Percentiles rank a stretch among this genome's conserved stretches.
phyloP scores from a whole-genome alignment of 2,329 filamentous ascomycete species.

The Calonectria crousiana region DNA sequence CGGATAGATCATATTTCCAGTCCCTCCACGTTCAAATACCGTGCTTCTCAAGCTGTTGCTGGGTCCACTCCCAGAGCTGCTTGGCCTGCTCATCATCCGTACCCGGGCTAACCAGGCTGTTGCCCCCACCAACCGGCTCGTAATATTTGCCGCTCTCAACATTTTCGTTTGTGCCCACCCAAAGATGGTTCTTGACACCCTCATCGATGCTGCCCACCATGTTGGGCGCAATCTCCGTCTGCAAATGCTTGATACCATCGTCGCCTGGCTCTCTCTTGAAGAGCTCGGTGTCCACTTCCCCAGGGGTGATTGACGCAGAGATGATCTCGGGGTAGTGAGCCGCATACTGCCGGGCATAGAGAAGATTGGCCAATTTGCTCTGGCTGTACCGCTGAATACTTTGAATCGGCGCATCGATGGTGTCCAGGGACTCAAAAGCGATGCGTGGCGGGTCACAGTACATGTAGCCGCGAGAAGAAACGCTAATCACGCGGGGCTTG shows the following conservation, averaged over 20 bases:
- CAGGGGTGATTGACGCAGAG: slow-evolving; percentile 16
- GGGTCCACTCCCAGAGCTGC: slow-evolving; percentile 24
- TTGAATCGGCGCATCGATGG: slow-evolving; percentile 13
- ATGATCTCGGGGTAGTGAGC: slow-evolving; percentile 10
- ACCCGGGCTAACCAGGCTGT: slow-evolving; percentile 11
- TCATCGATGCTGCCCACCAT: slow-evolving; percentile 10
- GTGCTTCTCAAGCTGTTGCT: slow-evolving; percentile 14
- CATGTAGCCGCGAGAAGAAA: slow-evolving; percentile 17
- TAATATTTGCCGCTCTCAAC: slow-evolving; percentile 17
- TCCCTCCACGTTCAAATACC: background rate
- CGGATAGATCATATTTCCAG: background rate
- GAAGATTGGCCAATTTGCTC: slow-evolving; percentile 24
- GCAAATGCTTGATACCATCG: slow-evolving; percentile 7
- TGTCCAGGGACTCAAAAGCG: slow-evolving; percentile 18
- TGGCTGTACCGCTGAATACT: slow-evolving; percentile 20
- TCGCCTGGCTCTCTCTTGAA: slow-evolving; percentile 23
- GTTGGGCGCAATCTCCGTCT: slow-evolving; percentile 1
- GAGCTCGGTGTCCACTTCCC: slow-evolving; percentile 17
- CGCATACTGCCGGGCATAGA: slow-evolving; percentile 17
- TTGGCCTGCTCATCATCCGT: slow-evolving; percentile 22
- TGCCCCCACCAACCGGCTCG: slow-evolving; percentile 13
- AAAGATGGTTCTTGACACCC: slow-evolving; percentile 27
- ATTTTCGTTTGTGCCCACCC: slow-evolving; percentile 14
- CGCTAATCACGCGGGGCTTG: slow-evolving; percentile 17
- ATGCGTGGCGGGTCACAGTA: slow-evolving; percentile 19